Percentiles rank a stretch among this genome's conserved stretches.
These are phyloP conservation scores for Pleurotus tuber-regium DNA, from an alignment of 768 basidiomycete genomes.

Conservation along the genomic window DNA sequence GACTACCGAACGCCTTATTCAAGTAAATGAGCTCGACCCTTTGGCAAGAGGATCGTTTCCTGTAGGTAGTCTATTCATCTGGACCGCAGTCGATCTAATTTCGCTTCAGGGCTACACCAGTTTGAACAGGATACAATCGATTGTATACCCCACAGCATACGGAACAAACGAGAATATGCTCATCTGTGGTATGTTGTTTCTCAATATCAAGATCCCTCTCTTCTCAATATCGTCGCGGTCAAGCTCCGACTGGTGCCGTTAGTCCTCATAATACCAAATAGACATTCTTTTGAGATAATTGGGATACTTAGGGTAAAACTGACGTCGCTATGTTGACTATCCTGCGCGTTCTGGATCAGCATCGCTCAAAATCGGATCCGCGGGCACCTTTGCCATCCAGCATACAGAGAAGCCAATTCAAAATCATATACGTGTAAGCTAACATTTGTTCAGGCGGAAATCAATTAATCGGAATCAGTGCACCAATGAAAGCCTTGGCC, in stretches of 20 bases:
- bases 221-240: too few relatives aligned
- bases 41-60: conserved; percentile 83
- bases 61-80: conserved; percentile 37
- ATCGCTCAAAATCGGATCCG: conserved; percentile 33
- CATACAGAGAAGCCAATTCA: conserved; percentile 76
- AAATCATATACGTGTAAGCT: conserved; percentile 93
- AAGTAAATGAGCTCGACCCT: conserved; percentile 70
- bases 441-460: neutral
- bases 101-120: conserved; percentile 72
- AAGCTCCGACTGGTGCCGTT: conserved; percentile 97
- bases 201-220: neutral
- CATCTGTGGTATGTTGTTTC: conserved; percentile 65
- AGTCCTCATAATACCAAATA: too few relatives aligned
- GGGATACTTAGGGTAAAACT: conserved; percentile 82
- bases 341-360: conserved; percentile 81
- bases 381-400: conserved; percentile 38
- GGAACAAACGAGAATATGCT: conserved; percentile 96
- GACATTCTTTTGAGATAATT: conserved; percentile 10
- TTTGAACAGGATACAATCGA: conserved; percentile 93
- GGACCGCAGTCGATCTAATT: neutral
- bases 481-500: conserved; percentile 98
- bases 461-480: conserved; percentile 40
- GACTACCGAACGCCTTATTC: conserved; percentile 65
- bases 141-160: conserved; percentile 92
- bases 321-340: conserved; percentile 96